These are phyloP conservation scores for Fusarium heterosporum DNA, from an alignment of 2,329 filamentous ascomycete species.

Conservation along the genomic window DNA sequence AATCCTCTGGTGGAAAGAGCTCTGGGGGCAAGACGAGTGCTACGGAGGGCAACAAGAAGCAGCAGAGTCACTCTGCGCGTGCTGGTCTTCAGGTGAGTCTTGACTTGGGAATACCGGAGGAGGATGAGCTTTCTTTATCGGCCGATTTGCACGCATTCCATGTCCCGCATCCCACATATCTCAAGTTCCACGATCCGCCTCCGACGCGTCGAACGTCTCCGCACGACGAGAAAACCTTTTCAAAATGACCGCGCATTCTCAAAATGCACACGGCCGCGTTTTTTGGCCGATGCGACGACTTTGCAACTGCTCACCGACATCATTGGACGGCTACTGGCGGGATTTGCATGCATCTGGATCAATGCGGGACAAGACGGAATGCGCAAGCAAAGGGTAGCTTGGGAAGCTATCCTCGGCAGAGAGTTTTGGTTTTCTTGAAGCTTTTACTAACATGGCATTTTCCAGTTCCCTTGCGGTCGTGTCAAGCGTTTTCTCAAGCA, in stretches of 20 bases:
- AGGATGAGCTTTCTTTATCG: slow-evolving; percentile 25
- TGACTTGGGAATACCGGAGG: slow-evolving; percentile 2
- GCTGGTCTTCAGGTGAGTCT: slow-evolving; percentile 90
- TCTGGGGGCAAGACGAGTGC: slow-evolving; percentile 78
- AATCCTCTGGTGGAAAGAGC: slow-evolving; percentile 89
- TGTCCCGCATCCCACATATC: slow-evolving; percentile 44
- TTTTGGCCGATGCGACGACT: slow-evolving; percentile 25
- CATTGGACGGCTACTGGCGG: slow-evolving; percentile 3
- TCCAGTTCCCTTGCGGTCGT: slow-evolving; percentile 97
- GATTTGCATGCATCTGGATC: slow-evolving; percentile 16
- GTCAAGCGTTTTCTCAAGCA: slow-evolving; percentile 99
- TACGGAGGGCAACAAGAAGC: slow-evolving; percentile 80
- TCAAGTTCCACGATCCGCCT: slow-evolving; percentile 36
- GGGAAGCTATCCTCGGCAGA: slow-evolving; percentile 21
- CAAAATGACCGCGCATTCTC: slow-evolving; percentile 20
- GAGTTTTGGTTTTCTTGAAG: background rate
- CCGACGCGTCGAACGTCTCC: slow-evolving; percentile 45
- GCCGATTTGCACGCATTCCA: slow-evolving; percentile 43
- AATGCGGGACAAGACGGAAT: slow-evolving; percentile 32
- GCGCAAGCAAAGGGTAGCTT: slow-evolving; percentile 26
- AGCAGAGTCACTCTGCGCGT: slow-evolving; percentile 94
- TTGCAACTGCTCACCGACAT: slow-evolving; percentile 16
- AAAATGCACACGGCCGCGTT: slow-evolving; percentile 1
- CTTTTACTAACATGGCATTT: slow-evolving; percentile 40
- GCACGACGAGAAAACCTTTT: slow-evolving; percentile 41